phyloP scores from a whole-genome alignment of 257 asterid species.

The Plectranthus barbatus region DNA sequence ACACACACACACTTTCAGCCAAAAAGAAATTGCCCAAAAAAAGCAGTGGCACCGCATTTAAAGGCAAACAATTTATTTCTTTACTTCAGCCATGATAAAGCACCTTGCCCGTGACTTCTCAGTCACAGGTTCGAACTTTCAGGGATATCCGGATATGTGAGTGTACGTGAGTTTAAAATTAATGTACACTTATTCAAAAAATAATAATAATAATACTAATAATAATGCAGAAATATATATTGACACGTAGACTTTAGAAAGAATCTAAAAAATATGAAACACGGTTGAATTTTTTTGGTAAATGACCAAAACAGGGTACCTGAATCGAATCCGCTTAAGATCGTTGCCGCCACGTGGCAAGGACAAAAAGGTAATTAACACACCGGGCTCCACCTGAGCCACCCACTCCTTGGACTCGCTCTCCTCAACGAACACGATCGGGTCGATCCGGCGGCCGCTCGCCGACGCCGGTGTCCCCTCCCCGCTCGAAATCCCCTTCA shows the following conservation, averaged over 20 bases:
- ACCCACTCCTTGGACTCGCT: constrained; percentile 96
- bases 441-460: constrained; percentile 84
- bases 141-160: no score
- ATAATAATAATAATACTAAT: not conserved
- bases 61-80: not conserved
- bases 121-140: no score
- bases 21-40: constrained; percentile 2
- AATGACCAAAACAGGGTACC: constrained; percentile 38
- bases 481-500: constrained; percentile 89
- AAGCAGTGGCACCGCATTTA: not conserved
- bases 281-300: not conserved
- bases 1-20: not conserved
- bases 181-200: no score
- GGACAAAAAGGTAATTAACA: constrained; percentile 82
- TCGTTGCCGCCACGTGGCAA: constrained; percentile 93
- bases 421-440: constrained; percentile 36
- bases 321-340: constrained; percentile 90
- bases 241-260: not conserved
- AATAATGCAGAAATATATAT: not conserved
- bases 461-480: no score
- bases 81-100: no score
- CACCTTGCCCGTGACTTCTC: no score
- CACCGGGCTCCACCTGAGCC: constrained; percentile 98
- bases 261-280: not conserved
- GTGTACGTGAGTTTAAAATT: no score